Evolutionary conservation across 2,329 filamentous ascomycete genomes (phyloP).

Genomic region (Diaporthe vexans): DNA sequence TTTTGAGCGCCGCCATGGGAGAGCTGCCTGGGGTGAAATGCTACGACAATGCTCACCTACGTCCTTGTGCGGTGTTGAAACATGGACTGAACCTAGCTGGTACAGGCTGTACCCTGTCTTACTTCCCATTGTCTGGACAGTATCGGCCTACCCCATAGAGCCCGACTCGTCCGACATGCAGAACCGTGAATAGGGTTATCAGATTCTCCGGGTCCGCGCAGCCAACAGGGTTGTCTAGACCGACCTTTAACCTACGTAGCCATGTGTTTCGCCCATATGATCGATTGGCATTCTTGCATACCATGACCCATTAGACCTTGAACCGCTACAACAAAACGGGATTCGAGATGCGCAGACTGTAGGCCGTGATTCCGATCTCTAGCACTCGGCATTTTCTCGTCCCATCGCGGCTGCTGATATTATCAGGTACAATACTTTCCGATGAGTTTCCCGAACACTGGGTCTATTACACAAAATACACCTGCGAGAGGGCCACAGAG

Average conservation of each 20-base stretch:
- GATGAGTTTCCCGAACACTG: neutral
- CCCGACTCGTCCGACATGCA: neutral
- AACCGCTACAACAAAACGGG: neutral
- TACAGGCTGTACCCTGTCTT: neutral
- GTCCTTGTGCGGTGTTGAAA: conserved; percentile 2
- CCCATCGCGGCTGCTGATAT: neutral
- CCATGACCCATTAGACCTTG: neutral
- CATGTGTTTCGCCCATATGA: neutral
- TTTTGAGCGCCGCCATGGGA: neutral
- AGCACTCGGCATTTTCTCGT: neutral
- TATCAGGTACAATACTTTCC: neutral
- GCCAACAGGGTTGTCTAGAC: neutral
- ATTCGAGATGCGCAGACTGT: neutral
- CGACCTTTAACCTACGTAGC: conserved; percentile 5
- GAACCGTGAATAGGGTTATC: conserved; percentile 4
- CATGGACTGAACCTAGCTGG: neutral
- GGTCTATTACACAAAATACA: neutral
- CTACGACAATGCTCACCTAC: neutral
- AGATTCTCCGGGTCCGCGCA: conserved; percentile 17
- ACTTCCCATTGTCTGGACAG: neutral
- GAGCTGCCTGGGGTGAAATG: neutral
- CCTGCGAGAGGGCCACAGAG: neutral
- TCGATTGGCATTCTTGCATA: neutral
- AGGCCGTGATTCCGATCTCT: neutral
- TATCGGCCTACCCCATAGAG: neutral